Percentiles rank a stretch among this genome's conserved stretches.
Evolutionary conservation across 768 basidiomycete genomes (phyloP).

Genomic region (Sarcodon aspratus): DNA sequence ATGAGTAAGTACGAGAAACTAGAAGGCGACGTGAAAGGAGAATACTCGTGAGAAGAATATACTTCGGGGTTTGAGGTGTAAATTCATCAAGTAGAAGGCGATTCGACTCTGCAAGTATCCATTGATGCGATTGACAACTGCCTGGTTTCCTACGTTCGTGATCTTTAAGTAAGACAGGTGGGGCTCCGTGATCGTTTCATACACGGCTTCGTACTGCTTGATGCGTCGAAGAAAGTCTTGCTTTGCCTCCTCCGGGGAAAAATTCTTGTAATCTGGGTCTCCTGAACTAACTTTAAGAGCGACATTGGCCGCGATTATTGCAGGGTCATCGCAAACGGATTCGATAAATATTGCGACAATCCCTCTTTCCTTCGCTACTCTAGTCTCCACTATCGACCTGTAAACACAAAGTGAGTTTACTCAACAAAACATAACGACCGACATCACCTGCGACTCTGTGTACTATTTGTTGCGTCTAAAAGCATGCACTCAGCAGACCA

Average conservation of each 20-base stretch:
- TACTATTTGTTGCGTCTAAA: slow-evolving; percentile 94
- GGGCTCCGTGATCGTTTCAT: slow-evolving; percentile 90
- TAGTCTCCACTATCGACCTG: slow-evolving; percentile 75
- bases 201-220: slow-evolving; percentile 86
- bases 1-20: slow-evolving; percentile 3
- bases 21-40: not conserved
- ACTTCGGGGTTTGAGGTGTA: slow-evolving; percentile 92
- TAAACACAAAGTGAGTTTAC: not conserved
- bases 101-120: slow-evolving; percentile 96
- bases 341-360: slow-evolving; percentile 90
- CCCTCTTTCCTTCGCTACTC: slow-evolving; percentile 79
- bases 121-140: slow-evolving; percentile 76
- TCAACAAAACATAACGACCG: not conserved
- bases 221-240: slow-evolving; percentile 88
- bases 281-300: slow-evolving; percentile 93
- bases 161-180: slow-evolving; percentile 87
- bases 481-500: slow-evolving; percentile 2
- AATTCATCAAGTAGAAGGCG: slow-evolving; percentile 96
- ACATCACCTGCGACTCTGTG: slow-evolving; percentile 51
- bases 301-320: slow-evolving; percentile 90
- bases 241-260: slow-evolving; percentile 75
- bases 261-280: slow-evolving; percentile 95
- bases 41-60: slow-evolving; percentile 93
- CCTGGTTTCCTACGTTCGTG: slow-evolving; percentile 86
- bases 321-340: slow-evolving; percentile 89